Percentiles rank a stretch among this genome's conserved stretches.
phyloP scores from a whole-genome alignment of 78 protist species.

The Dictyostelium intermedium region DNA sequence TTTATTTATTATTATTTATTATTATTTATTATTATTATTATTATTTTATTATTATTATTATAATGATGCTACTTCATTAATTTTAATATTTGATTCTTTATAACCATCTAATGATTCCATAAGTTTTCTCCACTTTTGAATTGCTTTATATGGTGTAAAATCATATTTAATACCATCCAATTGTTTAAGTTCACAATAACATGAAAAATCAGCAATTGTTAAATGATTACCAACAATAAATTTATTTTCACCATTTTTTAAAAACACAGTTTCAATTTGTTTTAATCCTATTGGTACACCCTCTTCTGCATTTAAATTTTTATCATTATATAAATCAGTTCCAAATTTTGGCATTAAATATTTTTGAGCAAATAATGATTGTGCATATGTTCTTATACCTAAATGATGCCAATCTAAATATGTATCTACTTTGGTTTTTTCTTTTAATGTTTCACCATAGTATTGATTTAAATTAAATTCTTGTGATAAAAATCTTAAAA shows the following conservation, averaged over 20 bases:
- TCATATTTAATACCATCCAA: background rate
- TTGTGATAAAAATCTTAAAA: background rate
- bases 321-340: background rate
- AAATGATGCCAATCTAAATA: conserved; percentile 49
- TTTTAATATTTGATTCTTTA: background rate
- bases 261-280: background rate
- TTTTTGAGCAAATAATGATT: background rate
- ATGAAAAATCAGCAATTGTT: conserved; percentile 19
- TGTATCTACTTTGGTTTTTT: background rate
- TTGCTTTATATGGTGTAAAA: background rate
- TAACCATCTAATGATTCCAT: conserved; percentile 5
- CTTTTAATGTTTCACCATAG: background rate
- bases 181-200: conserved; percentile 27
- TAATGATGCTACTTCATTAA: background rate
- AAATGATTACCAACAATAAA: background rate
- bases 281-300: background rate
- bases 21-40: no score
- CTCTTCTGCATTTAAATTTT: background rate
- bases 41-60: background rate
- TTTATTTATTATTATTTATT: no score
- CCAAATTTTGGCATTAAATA: conserved; percentile 19
- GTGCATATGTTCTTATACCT: background rate
- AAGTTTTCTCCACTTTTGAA: background rate
- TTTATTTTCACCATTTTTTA: background rate
- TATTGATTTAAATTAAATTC: background rate